These are phyloP conservation scores for Rutstroemia sp. DNA, from an alignment of 2,329 filamentous ascomycete genomes.

Conservation along the genomic window DNA sequence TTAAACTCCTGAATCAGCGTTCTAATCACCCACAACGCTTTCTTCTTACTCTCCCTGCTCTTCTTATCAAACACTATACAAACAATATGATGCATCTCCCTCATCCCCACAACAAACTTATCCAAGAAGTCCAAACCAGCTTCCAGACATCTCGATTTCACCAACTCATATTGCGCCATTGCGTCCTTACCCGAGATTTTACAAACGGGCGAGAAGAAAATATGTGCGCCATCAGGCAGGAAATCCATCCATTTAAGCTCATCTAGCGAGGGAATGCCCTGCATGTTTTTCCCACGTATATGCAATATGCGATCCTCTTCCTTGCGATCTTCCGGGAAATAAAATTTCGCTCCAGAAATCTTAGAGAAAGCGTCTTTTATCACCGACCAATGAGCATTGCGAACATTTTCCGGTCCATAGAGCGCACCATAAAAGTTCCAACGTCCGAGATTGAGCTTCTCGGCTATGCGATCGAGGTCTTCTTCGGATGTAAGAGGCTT, in stretches of 20 bases:
- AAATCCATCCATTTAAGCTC: slow-evolving; percentile 40
- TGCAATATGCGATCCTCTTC: slow-evolving; percentile 21
- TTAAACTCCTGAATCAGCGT: slow-evolving; percentile 35
- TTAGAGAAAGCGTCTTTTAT: slow-evolving; percentile 24
- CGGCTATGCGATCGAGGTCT: slow-evolving; percentile 35
- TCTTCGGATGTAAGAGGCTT: slow-evolving; percentile 31
- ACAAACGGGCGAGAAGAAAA: slow-evolving; percentile 46
- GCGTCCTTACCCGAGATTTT: slow-evolving; percentile 42
- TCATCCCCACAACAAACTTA: slow-evolving; percentile 40
- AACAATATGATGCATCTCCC: slow-evolving; percentile 50
- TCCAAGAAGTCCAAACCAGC: slow-evolving; percentile 44
- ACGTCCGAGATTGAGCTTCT: slow-evolving; percentile 35
- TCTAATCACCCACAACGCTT: slow-evolving; percentile 33
- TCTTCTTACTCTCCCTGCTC: slow-evolving; percentile 32
- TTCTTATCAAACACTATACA: slow-evolving; percentile 45
- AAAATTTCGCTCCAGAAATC: slow-evolving; percentile 29
- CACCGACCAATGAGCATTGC: slow-evolving; percentile 30
- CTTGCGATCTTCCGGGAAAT: slow-evolving; percentile 24
- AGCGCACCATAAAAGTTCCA: slow-evolving; percentile 42
- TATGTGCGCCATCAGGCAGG: slow-evolving; percentile 43
- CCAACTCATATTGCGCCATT: slow-evolving; percentile 36
- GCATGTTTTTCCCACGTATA: slow-evolving; percentile 27
- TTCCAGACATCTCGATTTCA: slow-evolving; percentile 33
- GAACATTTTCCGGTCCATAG: slow-evolving; percentile 29
- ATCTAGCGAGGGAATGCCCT: slow-evolving; percentile 25